Base-by-base conservation (phyloP, 139 green algal genomes). In the Pleodorina starrii region DNA sequence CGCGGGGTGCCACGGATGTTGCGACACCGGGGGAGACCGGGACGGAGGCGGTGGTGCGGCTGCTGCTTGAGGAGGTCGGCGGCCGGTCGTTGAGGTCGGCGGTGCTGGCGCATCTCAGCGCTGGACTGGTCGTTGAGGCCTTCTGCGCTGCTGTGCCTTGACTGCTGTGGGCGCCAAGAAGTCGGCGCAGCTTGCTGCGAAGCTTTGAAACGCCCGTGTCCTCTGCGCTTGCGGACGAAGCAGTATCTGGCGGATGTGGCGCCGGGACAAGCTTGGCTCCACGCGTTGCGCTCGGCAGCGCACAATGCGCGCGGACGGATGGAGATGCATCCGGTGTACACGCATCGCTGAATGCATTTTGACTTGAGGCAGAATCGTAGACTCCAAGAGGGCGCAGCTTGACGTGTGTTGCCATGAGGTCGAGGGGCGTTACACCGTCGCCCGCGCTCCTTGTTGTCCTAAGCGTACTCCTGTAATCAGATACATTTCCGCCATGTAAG, bases 201-300 rank as follows among this genome's bases (percentile, higher is more conserved):
- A 82, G n/a, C 32, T 82, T 82, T n/a, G 74, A 82, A 32, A 63
- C 74, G 74, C 74, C 44, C 0, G 27, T 42, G 32, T 63, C 74
- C 44, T 82, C 74, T 32, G 40, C 40, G 12, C n/a, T n/a, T n/a
- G 35, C 36, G 48, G 36, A 77, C 19, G 35, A 11, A 2, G 14
- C 42, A 35, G 72, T 54, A 54, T 80, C 72, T 54, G 72, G 72
- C 42, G 72, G 72, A n/a, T n/a, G n/a, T n/a, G n/a, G n/a, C 6
- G 72, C 72, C 43, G 72, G 72, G 10, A 54, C 40, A 12, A 80
- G 19, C 25, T 42, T 42, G 72, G 2, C 21, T 32, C 72, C 12
- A 12, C 40, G n/a, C n/a, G n/a, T 16, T 17, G 72, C 9, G 17
- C 16, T 51, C 72, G 72, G 42, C 14, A 80, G 17, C 19, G 42